These are phyloP conservation scores for Sporothrix globosa DNA, from an alignment of 2,329 filamentous ascomycete genomes.

Conservation along the genomic window DNA sequence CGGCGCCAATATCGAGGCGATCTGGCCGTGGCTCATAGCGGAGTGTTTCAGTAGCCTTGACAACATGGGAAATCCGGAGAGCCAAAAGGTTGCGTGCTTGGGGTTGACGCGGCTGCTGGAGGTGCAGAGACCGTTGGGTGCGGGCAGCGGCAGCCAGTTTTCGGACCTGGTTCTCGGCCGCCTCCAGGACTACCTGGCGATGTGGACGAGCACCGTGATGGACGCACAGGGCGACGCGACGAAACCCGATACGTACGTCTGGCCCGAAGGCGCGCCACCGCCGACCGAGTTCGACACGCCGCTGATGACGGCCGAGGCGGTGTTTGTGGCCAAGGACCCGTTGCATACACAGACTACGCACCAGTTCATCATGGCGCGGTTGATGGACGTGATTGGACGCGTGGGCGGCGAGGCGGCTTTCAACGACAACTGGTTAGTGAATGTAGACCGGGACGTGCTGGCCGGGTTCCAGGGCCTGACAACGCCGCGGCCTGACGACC, in stretches of 20 bases:
- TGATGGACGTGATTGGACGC: slow-evolving; percentile 61
- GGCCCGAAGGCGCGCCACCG: slow-evolving; percentile 43
- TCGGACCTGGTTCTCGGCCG: slow-evolving; percentile 61
- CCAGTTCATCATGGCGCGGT: slow-evolving; percentile 64
- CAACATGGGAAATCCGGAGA: slow-evolving; percentile 65
- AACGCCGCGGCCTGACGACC: neutral
- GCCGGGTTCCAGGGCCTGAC: slow-evolving; percentile 59
- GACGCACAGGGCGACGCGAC: slow-evolving; percentile 64
- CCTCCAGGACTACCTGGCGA: slow-evolving; percentile 72
- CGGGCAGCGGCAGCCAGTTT: slow-evolving; percentile 51
- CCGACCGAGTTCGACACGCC: slow-evolving; percentile 59
- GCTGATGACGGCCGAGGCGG: slow-evolving; percentile 57
- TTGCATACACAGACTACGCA: slow-evolving; percentile 68
- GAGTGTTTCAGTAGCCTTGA: slow-evolving; percentile 73
- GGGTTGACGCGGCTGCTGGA: slow-evolving; percentile 73
- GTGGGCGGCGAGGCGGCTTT: slow-evolving; percentile 69
- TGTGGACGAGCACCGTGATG: slow-evolving; percentile 72
- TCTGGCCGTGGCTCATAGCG: slow-evolving; percentile 62
- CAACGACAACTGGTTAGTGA: slow-evolving; percentile 68
- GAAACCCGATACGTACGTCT: slow-evolving; percentile 57
- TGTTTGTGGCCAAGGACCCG: slow-evolving; percentile 63
- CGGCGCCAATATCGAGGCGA: slow-evolving; percentile 39
- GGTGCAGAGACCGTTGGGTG: slow-evolving; percentile 42
- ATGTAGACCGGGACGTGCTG: slow-evolving; percentile 74
- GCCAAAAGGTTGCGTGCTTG: slow-evolving; percentile 72